phyloP scores from a whole-genome alignment of 2,329 filamentous ascomycete species.

The Plectosphaerella sp. region DNA sequence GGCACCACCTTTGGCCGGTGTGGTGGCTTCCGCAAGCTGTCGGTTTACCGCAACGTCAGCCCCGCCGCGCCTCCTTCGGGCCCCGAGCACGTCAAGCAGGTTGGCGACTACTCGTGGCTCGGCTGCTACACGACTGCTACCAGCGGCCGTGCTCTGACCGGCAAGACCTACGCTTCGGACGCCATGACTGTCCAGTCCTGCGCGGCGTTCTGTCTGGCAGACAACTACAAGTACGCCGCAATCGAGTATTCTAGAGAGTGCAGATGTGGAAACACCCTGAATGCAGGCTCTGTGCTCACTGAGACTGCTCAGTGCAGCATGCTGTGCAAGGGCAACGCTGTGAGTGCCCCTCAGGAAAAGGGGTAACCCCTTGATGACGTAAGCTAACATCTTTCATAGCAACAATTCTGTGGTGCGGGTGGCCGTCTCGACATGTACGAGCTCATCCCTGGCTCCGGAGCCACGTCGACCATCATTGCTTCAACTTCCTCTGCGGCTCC shows the following conservation, averaged over 20 bases:
- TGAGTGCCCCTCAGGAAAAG: not conserved
- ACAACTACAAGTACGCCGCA: slow-evolving; percentile 15
- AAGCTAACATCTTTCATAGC: slow-evolving; percentile 2
- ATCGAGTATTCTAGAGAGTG: slow-evolving; percentile 23
- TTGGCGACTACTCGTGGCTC: slow-evolving; percentile 13
- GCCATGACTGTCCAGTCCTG: slow-evolving; percentile 19
- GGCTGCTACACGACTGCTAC: slow-evolving; percentile 16
- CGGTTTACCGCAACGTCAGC: slow-evolving; percentile 15
- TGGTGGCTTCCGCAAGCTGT: slow-evolving; percentile 14
- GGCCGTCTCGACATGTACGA: slow-evolving; percentile 9
- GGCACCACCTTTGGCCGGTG: slow-evolving; percentile 9
- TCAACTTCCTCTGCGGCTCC: not conserved
- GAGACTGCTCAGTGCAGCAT: slow-evolving; percentile 13
- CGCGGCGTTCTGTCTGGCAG: slow-evolving; percentile 15
- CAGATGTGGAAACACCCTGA: slow-evolving; percentile 16
- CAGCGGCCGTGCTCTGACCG: slow-evolving; percentile 13
- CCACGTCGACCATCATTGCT: not conserved
- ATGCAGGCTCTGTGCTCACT: slow-evolving; percentile 9
- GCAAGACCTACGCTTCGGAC: slow-evolving; percentile 12
- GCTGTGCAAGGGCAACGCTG: slow-evolving; percentile 14
- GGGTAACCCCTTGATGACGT: not conserved
- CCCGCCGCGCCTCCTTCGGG: slow-evolving; percentile 7
- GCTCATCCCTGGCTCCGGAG: not conserved
- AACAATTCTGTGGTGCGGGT: slow-evolving; percentile 10
- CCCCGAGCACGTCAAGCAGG: slow-evolving; percentile 9